Conservation (phyloP, 768 basidiomycete genomes). For the Phanerochaete sordida region DNA sequence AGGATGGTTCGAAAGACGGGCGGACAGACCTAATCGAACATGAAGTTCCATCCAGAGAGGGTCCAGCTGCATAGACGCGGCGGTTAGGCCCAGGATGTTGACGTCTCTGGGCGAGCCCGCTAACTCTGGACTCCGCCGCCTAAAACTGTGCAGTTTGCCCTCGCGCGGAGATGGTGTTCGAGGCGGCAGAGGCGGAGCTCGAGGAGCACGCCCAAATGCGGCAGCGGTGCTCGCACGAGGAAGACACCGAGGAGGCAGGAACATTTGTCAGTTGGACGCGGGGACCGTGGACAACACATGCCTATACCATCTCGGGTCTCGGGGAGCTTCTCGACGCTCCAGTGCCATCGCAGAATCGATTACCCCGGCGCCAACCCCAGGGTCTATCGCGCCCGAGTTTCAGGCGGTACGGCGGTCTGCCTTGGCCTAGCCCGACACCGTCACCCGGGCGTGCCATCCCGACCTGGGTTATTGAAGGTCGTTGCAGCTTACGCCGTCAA, state of each 20-base stretch:
- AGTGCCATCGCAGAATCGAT: background rate
- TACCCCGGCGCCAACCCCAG: background rate
- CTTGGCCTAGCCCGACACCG: background rate
- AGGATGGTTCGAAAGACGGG: background rate
- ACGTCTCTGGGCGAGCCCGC: background rate
- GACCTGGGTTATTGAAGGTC: no score
- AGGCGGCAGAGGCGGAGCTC: background rate
- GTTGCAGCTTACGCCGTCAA: no score
- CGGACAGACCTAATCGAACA: background rate
- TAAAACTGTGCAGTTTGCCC: background rate
- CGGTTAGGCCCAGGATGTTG: background rate
- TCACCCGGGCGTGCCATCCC: background rate
- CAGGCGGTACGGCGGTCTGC: background rate
- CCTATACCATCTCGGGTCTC: background rate
- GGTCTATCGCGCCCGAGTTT: background rate
- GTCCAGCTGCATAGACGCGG: background rate
- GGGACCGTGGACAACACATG: background rate
- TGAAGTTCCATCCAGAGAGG: background rate
- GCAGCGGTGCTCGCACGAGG: background rate
- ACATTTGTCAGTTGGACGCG: background rate
- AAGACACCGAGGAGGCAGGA: background rate
- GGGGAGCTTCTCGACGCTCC: background rate
- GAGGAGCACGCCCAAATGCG: background rate
- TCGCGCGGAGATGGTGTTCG: background rate
- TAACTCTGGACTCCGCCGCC: background rate